Percentiles rank a stretch among this genome's conserved stretches.
Evolutionary conservation across 129 eudicot species (phyloP).

Genomic region (Lactuca saligna): DNA sequence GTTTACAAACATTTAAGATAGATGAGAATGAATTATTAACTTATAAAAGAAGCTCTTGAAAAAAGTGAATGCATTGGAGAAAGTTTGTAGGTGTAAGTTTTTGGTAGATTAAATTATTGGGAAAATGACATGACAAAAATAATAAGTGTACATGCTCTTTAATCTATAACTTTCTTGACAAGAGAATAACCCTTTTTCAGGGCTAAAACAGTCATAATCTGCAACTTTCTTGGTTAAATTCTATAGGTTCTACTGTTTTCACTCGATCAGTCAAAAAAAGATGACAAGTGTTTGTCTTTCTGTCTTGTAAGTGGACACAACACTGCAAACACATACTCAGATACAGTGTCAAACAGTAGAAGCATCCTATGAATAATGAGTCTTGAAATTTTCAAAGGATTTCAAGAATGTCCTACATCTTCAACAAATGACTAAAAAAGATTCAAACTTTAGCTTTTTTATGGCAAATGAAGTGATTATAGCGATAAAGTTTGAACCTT

Average conservation of each 20-base stretch:
- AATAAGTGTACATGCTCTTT: too few relatives aligned
- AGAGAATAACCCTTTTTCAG: conserved; percentile 6
- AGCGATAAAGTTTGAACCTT: background rate
- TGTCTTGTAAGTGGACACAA: conserved; percentile 25
- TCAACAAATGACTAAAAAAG: background rate
- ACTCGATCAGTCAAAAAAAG: conserved; percentile 32
- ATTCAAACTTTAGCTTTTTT: background rate
- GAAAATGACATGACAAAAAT: too few relatives aligned
- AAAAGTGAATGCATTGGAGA: too few relatives aligned
- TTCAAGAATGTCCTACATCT: conserved; percentile 13
- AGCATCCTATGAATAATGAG: conserved; percentile 27
- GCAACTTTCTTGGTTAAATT: conserved; percentile 15
- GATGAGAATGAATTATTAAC: too few relatives aligned
- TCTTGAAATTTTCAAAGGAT: conserved; percentile 17
- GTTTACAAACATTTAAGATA: too few relatives aligned
- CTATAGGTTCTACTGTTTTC: conserved; percentile 9
- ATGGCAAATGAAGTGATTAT: background rate
- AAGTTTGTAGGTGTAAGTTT: background rate
- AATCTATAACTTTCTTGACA: background rate
- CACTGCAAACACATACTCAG: background rate
- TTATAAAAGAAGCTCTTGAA: too few relatives aligned
- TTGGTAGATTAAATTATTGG: too few relatives aligned
- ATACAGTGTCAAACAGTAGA: conserved; percentile 20
- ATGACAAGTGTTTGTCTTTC: conserved; percentile 15
- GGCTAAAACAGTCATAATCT: conserved; percentile 19